Evolutionary conservation across 495 filamentous ascomycete genomes (phyloP).

Genomic region (Usnea hakonensis): DNA sequence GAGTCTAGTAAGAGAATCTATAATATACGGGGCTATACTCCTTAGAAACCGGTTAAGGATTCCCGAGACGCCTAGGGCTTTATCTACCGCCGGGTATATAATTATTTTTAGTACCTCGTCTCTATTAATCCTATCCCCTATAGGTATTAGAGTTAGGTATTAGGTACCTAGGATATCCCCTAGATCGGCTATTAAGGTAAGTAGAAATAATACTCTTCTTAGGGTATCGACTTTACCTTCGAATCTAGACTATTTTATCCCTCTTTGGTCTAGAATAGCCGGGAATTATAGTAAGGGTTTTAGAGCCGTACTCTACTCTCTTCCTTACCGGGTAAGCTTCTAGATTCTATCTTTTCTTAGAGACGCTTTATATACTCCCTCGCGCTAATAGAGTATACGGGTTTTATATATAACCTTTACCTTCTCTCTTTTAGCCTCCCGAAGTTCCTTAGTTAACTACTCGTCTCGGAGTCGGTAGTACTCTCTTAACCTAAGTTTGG

Average conservation of each 20-base stretch:
- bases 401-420: neutral
- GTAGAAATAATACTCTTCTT: conserved; percentile 17
- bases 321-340: neutral
- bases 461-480: no score
- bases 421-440: neutral
- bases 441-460: neutral
- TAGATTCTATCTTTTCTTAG: neutral
- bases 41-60: conserved; percentile 25
- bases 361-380: neutral
- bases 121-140: conserved; percentile 17
- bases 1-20: conserved; percentile 10
- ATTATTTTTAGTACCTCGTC: conserved; percentile 23
- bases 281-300: neutral
- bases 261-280: neutral
- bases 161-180: conserved; percentile 17
- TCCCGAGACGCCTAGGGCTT: conserved; percentile 25
- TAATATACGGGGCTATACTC: conserved; percentile 5
- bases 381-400: neutral
- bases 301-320: neutral
- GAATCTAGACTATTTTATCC: neutral
- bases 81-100: conserved; percentile 18
- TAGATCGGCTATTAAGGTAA: conserved; percentile 22
- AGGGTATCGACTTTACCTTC: neutral
- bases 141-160: conserved; percentile 17
- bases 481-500: no score